Conservation (phyloP, 768 basidiomycete species). For the Boletus rubropictus region DNA sequence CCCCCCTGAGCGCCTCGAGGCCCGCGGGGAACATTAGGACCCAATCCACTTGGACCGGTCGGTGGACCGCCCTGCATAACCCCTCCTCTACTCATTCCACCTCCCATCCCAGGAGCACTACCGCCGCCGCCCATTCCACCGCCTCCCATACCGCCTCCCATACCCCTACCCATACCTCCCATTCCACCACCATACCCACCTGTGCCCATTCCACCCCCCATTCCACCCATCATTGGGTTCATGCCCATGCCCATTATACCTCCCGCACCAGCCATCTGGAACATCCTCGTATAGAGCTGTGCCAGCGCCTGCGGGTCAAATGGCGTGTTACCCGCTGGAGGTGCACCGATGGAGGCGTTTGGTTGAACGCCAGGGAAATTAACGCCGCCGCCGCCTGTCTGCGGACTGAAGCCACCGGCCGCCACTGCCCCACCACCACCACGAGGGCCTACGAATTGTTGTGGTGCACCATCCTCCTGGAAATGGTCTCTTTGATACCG, state of each 20-base stretch:
- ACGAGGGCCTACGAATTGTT: constrained; percentile 13
- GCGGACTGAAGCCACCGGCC: constrained; percentile 29
- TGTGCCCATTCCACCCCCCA: constrained; percentile 23
- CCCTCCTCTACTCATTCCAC: constrained; percentile 39
- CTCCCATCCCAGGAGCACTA: constrained; percentile 36
- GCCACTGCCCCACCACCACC: constrained; percentile 10
- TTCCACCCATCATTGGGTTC: constrained; percentile 33
- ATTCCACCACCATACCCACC: constrained; percentile 34
- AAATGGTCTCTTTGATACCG: constrained; percentile 70
- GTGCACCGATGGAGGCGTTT: constrained; percentile 23
- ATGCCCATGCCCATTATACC: constrained; percentile 42
- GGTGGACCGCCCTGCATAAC: constrained; percentile 35
- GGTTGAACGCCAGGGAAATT: constrained; percentile 32
- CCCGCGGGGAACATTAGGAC: constrained; percentile 58
- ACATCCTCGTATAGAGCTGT: constrained; percentile 92
- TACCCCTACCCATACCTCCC: constrained; percentile 38
- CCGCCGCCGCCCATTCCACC: constrained; percentile 33
- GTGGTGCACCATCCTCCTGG: constrained; percentile 39
- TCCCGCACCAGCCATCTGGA: constrained; percentile 68
- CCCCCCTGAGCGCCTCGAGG: constrained; percentile 56
- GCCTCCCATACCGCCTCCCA: constrained; percentile 37
- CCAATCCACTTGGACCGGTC: constrained; percentile 39
- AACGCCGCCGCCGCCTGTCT: constrained; percentile 25
- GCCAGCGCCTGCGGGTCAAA: constrained; percentile 94
- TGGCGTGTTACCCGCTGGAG: constrained; percentile 46